These are phyloP conservation scores for Schizophyllum commune DNA, from an alignment of 1,284 basidiomycete species.

Conservation along the genomic window DNA sequence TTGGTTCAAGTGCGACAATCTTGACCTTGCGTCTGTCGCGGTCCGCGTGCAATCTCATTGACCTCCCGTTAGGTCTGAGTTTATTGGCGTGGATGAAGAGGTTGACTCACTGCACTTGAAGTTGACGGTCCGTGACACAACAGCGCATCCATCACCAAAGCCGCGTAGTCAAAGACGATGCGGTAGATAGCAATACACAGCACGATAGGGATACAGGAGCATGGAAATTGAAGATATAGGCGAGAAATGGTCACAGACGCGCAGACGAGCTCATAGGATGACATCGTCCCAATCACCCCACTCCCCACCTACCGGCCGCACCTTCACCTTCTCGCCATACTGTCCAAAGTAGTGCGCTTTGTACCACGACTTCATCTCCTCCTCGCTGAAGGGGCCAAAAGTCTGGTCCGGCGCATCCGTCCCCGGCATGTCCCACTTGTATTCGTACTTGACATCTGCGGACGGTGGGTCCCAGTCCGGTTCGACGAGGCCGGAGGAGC, in stretches of 20 bases:
- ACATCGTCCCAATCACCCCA: conserved; percentile 69
- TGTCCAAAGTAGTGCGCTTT: conserved; percentile 71
- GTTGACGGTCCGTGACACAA: no score
- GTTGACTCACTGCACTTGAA: no score
- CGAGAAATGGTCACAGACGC: conserved; percentile 6
- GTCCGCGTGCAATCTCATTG: no score
- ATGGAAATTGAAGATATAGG: conserved; percentile 7
- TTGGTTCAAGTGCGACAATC: no score
- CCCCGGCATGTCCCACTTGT: conserved; percentile 62
- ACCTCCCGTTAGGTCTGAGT: no score
- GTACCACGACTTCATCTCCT: conserved; percentile 70
- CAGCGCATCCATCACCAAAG: no score
- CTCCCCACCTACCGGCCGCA: conserved; percentile 53
- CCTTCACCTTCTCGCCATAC: conserved; percentile 64
- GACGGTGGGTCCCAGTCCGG: conserved; percentile 69
- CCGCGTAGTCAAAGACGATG: conserved; percentile 4
- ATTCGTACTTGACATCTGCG: conserved; percentile 70
- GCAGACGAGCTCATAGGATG: conserved; percentile 28
- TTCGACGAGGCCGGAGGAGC: conserved; percentile 61
- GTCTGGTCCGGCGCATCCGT: conserved; percentile 40
- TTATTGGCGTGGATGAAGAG: no score
- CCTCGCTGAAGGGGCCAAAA: conserved; percentile 72
- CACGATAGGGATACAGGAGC: conserved; percentile 10
- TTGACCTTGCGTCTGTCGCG: no score
- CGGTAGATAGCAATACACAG: conserved; percentile 10